phyloP scores from a whole-genome alignment of 352 stramenopile species.

The Pythium sukuiense region DNA sequence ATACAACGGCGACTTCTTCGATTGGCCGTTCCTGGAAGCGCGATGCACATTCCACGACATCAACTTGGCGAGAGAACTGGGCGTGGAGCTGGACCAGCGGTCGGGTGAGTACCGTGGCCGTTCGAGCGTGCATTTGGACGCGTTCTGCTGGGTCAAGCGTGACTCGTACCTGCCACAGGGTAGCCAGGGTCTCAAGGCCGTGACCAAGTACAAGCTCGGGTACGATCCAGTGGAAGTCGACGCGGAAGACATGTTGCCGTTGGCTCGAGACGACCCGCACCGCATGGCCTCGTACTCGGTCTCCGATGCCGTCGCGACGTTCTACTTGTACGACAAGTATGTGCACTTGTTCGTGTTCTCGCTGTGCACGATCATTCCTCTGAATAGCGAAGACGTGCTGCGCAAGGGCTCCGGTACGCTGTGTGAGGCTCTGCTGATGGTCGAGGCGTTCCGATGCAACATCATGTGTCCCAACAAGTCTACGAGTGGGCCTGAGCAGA shows the following conservation, averaged over 20 bases:
- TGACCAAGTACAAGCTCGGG: slow-evolving; percentile 99
- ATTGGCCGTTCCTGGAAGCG: slow-evolving; percentile 98
- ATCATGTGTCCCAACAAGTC: slow-evolving; percentile 99
- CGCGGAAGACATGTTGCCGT: slow-evolving; percentile 98
- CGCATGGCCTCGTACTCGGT: slow-evolving; percentile 99
- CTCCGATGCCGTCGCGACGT: slow-evolving; percentile 99
- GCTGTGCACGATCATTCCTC: slow-evolving; percentile 98
- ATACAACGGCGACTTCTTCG: slow-evolving; percentile 99
- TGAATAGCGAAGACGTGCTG: slow-evolving; percentile 98
- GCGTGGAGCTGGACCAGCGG: slow-evolving; percentile 66
- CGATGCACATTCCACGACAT: slow-evolving; percentile 91
- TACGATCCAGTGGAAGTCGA: slow-evolving; percentile 98
- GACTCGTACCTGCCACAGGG: slow-evolving; percentile 99
- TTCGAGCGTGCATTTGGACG: slow-evolving; percentile 96
- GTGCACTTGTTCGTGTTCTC: slow-evolving; percentile 99
- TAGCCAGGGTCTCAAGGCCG: slow-evolving; percentile 97
- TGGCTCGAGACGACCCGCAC: slow-evolving; percentile 93
- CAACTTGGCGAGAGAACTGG: slow-evolving; percentile 89
- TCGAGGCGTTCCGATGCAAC: slow-evolving; percentile 94
- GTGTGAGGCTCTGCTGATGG: slow-evolving; percentile 98
- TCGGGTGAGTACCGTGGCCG: slow-evolving; percentile 92
- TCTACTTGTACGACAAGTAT: slow-evolving; percentile 99
- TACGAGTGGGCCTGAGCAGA: slow-evolving; percentile 62
- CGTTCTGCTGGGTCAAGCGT: slow-evolving; percentile 99
- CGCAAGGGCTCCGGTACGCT: slow-evolving; percentile 95